phyloP scores from a whole-genome alignment of 495 filamentous ascomycete species.

The Pseudevernia furfuracea region DNA sequence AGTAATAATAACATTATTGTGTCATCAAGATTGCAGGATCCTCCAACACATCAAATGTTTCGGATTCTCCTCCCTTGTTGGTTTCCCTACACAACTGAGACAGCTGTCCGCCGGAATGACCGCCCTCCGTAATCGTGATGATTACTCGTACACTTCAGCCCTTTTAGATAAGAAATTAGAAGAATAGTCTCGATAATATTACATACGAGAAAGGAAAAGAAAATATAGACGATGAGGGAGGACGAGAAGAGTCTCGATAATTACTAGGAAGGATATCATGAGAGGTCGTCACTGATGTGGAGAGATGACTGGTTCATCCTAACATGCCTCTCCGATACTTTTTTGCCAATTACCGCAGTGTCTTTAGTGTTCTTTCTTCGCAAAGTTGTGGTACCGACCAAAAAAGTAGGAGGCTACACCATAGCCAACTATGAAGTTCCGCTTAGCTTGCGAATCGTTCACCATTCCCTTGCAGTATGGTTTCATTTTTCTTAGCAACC shows the following conservation, averaged over 20 bases:
- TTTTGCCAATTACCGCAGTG: background rate
- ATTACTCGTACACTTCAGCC: constrained; percentile 1
- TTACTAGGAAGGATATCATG: no score
- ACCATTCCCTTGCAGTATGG: background rate
- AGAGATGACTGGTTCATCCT: background rate
- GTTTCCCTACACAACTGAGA: background rate
- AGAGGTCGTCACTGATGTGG: background rate
- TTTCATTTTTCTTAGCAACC: background rate
- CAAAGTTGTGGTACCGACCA: background rate
- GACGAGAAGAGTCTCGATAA: no score
- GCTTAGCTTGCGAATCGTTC: background rate
- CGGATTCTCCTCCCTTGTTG: background rate
- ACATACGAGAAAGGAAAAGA: no score
- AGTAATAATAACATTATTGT: background rate
- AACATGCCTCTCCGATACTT: background rate
- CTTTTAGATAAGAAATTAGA: no score
- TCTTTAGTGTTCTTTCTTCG: background rate
- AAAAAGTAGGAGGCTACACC: background rate
- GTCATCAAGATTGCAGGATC: constrained; percentile 10
- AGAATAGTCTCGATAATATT: no score
- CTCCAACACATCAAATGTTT: constrained; percentile 5
- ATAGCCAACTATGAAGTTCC: background rate
- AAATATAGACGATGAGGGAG: no score
- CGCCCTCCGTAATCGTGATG: background rate
- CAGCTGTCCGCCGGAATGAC: background rate